Percentiles rank a stretch among this genome's conserved stretches.
phyloP scores from a whole-genome alignment of 768 basidiomycete genomes.

The Boletus tylopilopsis region DNA sequence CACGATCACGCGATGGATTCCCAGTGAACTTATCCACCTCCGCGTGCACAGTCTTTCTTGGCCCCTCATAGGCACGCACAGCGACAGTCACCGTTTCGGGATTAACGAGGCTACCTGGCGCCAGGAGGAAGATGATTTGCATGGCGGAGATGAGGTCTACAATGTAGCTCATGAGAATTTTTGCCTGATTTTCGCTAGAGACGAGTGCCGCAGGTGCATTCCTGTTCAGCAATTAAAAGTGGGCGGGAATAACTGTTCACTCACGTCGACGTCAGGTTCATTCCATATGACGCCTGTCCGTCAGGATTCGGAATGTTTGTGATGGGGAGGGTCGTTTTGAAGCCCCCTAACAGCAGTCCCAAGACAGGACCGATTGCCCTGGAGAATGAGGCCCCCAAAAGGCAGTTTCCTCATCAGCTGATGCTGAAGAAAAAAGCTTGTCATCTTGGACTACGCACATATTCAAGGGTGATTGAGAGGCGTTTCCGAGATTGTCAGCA shows the following conservation, averaged over 20 bases:
- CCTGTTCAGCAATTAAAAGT: not conserved
- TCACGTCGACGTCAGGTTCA: constrained; percentile 9
- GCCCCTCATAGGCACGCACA: not conserved
- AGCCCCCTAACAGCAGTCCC: not conserved
- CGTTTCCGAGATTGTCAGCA: not conserved
- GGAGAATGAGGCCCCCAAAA: constrained; percentile 2
- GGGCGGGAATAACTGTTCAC: not conserved
- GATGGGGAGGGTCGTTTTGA: no score
- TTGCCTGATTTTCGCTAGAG: constrained; percentile 7
- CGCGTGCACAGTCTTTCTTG: not conserved
- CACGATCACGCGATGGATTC: constrained; percentile 1
- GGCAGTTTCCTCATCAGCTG: not conserved
- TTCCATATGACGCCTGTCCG: not conserved
- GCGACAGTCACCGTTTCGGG: not conserved
- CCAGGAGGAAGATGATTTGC: constrained; percentile 8
- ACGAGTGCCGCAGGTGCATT: no score
- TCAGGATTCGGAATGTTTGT: not conserved
- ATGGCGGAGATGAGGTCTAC: constrained; percentile 13
- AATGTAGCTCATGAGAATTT: constrained; percentile 12
- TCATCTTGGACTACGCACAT: not conserved
- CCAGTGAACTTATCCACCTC: constrained; percentile 1
- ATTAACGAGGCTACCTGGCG: not conserved
- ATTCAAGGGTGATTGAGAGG: not conserved
- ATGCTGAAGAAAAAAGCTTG: no score
- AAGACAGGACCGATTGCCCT: not conserved